Evolutionary conservation across 2,329 filamentous ascomycete genomes (phyloP), one percentile per base, ranked within the genome.

Genomic region (Botryotinia convoluta): DNA sequence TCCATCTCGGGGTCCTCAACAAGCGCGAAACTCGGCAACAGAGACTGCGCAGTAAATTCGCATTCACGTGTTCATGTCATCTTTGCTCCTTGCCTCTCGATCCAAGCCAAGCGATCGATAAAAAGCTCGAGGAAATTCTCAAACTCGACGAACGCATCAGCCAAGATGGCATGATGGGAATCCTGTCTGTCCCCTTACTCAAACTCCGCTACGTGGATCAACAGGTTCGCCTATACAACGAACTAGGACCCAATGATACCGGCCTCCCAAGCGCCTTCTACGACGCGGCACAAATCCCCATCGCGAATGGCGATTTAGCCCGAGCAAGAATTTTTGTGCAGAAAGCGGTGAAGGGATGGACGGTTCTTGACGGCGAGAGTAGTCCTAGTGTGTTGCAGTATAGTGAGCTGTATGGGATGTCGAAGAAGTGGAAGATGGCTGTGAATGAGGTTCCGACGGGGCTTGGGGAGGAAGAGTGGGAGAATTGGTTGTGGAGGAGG

Each of bases 331-430:
- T 54, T 18, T 54, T 18, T 16, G 14, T 54, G 0, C n/a, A 54
- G 51, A 54, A 54, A 8, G 51, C 51, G 12, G 51, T 54, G 1
- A 7, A 4, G 0, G 51, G 51, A 16, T 54, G 51, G 51, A 8
- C 12, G 26, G 4, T 29, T 29, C 51, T 54, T 1, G 0, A 1
- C 14, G 26, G 51, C 3, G n/a, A 29, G n/a, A 0, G 18, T 16
- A 54, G 26, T 29, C 51, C 51, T 0, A 29, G 51, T 18, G 12
- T 29, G n/a, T 0, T 16, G 26, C 51, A 29, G 6, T 29, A 54
- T 54, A 29, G n/a, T 16, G 26, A 54, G 51, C 2, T 54, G 14
- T 54, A 18, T 29, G 51, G 51, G 51, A 8, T 29, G 14, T 54
- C n/a, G n/a, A 18, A 16, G 26, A 16, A 16, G n/a, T 54, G 51